Base-by-base conservation (phyloP, 345 rosid species). In the Luvunga scandens region DNA sequence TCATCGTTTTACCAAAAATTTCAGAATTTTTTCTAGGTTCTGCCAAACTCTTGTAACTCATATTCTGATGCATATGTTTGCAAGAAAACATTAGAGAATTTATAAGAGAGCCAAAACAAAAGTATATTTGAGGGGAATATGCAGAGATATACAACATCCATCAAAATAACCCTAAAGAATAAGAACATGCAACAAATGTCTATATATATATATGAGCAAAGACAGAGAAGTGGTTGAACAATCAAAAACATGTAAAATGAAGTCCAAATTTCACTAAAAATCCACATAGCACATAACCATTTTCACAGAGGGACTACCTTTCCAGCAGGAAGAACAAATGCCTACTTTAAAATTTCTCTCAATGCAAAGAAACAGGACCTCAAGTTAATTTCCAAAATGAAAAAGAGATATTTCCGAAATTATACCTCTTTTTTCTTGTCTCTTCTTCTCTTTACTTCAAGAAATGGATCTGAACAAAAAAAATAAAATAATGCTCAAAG, bases 341-440 rank as follows among this genome's bases (percentile, higher is more conserved):
- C 31, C 9, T 30, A 50, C 24, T 31, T 50, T 27, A 7, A 21
- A 55, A 33, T 31, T 21, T 53, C 33, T 71, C 42, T 21, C 27
- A 53, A 21, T 48, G 62, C 62, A 53, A 24, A 36, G 21, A 9
- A 71, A 71, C 42, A 71, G 18, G 28, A 30, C 27, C 61, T 9
- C 5, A 9, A 30, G 42, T 36, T 50, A 71, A 53, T 18, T 8
- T 16, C 42, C 10, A 8, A 36, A 36, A 36, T 24, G 31, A 57
- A 31, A 56, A 10, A 57, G 34, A 14, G 36, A 53, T 45, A 27
- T 18, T 16, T 21, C 27, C 55, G 36, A 69, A 73, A 76, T 6
- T 57, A 12, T 87, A 91, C 98, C 97, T 93, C 97, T 83, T 91
- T 93, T 87, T 90, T 91, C 89, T 84, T 88, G 79, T 91, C 96